A percentile compares a stretch with the other conserved stretches of the same genome.
Evolutionary conservation across 23 red algal species (phyloP).

Genomic region (Pyropia haitanensis): DNA sequence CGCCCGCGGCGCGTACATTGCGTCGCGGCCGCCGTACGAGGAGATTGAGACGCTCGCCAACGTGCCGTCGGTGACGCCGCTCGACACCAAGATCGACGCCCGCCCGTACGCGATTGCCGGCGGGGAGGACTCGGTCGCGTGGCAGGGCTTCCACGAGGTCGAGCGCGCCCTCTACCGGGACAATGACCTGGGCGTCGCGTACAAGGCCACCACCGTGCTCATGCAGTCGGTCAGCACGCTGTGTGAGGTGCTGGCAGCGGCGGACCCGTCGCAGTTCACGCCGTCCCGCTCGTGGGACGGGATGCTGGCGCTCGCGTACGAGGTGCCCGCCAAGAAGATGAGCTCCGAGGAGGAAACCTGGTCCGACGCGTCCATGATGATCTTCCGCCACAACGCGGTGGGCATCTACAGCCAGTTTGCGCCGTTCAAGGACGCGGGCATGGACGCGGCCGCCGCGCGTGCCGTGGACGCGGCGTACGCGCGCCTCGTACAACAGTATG

Average conservation of each 20-base stretch:
- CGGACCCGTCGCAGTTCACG: neutral
- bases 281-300: neutral
- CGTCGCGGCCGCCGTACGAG: neutral
- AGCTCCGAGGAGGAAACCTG: slow-evolving; percentile 6
- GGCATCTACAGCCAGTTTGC: slow-evolving; percentile 1
- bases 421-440: neutral
- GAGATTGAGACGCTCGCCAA: slow-evolving; percentile 1
- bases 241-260: no score
- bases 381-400: slow-evolving; percentile 10
- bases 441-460: neutral
- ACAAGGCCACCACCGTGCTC: neutral
- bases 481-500: neutral
- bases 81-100: slow-evolving; percentile 24
- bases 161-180: slow-evolving; percentile 48
- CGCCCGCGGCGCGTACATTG: neutral
- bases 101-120: slow-evolving; percentile 25
- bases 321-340: slow-evolving; percentile 37
- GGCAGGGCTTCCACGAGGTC: slow-evolving; percentile 29
- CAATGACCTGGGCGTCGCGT: neutral
- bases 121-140: slow-evolving; percentile 24
- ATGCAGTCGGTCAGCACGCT: neutral
- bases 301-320: slow-evolving; percentile 8
- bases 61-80: neutral
- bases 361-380: slow-evolving; percentile 4
- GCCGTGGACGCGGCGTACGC: neutral